These are phyloP conservation scores for Cutaneotrichosporon sp. DNA, from an alignment of 1,284 basidiomycete species.

Conservation along the genomic window DNA sequence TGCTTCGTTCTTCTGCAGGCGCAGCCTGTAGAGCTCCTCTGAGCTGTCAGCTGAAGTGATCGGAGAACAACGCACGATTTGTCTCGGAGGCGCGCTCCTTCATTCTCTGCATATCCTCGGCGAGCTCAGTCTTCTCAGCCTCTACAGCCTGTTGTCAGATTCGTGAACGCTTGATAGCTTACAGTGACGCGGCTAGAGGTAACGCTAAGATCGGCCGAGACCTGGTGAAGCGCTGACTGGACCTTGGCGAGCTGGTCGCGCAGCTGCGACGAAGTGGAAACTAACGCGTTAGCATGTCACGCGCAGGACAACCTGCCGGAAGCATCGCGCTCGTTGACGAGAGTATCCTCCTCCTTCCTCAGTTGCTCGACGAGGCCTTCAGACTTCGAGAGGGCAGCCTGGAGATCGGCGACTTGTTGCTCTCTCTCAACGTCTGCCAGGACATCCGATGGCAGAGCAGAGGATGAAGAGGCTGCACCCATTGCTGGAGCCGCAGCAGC, in stretches of 20 bases:
- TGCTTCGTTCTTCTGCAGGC: constrained; percentile 41
- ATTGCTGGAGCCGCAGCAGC: background rate
- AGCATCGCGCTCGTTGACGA: constrained; percentile 36
- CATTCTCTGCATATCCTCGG: constrained; percentile 44
- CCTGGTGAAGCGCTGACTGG: constrained; percentile 38
- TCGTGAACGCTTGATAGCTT: constrained; percentile 11
- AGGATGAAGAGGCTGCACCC: constrained; percentile 9
- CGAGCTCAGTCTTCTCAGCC: constrained; percentile 47
- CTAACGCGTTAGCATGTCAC: constrained; percentile 21
- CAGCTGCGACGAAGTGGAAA: constrained; percentile 41
- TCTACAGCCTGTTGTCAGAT: constrained; percentile 37
- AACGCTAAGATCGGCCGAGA: constrained; percentile 39
- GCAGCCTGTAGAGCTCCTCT: constrained; percentile 47
- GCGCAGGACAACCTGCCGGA: constrained; percentile 31
- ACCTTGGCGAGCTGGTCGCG: constrained; percentile 42
- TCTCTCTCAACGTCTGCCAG: constrained; percentile 50
- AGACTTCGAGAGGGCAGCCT: constrained; percentile 35
- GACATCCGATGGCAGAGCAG: constrained; percentile 30
- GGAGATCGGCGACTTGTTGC: constrained; percentile 46
- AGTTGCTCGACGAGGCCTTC: constrained; percentile 38
- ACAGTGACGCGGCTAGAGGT: constrained; percentile 41
- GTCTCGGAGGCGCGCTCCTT: constrained; percentile 35
- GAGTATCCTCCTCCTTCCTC: constrained; percentile 34
- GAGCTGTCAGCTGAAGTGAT: constrained; percentile 16
- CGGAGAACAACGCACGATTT: constrained; percentile 32